These are phyloP conservation scores for Gracilaria vermiculophylla DNA, from an alignment of 23 red algal species.

Conservation along the genomic window DNA sequence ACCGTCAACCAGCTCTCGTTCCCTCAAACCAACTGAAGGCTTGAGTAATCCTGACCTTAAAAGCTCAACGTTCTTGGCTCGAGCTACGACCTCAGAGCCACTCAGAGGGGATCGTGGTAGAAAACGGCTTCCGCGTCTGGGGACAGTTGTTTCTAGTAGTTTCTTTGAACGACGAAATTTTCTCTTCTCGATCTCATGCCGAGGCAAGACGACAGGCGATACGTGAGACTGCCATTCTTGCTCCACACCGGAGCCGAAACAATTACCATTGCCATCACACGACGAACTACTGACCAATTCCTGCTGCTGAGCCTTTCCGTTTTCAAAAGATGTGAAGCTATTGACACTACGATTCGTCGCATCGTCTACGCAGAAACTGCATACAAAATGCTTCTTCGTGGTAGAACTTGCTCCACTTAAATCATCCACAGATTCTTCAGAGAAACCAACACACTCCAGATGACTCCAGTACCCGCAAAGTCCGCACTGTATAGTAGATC, in stretches of 20 bases:
- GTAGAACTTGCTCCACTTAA: background rate
- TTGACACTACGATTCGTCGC: background rate
- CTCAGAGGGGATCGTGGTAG: constrained; percentile 15
- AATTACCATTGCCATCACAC: too few relatives aligned
- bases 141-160: background rate
- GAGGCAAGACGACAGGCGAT: background rate
- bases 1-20: constrained; percentile 18
- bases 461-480: constrained; percentile 6
- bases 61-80: constrained; percentile 32
- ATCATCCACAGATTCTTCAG: too few relatives aligned
- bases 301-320: background rate
- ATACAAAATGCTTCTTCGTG: background rate
- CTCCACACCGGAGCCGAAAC: background rate
- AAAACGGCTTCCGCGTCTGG: background rate
- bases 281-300: background rate
- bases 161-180: background rate
- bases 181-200: background rate
- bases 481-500: background rate
- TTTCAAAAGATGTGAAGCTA: background rate
- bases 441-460: background rate
- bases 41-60: constrained; percentile 27
- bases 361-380: background rate
- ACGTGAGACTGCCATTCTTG: background rate
- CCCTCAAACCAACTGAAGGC: constrained; percentile 17
- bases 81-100: constrained; percentile 15